Percentiles rank a stretch among this genome's conserved stretches.
Conservation (phyloP, 1,284 basidiomycete species). For the Boletus sp. region DNA sequence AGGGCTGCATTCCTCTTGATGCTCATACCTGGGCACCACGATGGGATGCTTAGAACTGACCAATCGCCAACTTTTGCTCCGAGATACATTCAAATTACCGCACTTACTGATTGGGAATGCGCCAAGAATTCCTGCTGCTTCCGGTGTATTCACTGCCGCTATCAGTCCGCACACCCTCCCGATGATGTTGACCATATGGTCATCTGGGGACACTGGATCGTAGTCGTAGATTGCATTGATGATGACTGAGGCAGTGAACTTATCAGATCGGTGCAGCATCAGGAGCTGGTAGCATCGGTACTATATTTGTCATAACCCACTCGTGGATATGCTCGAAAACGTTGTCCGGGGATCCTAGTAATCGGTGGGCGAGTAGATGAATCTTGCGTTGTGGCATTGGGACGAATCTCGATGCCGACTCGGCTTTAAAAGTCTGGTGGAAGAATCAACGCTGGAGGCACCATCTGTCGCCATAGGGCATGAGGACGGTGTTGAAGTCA, state of each 20-base stretch:
- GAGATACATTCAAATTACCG: neutral
- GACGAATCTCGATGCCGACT: constrained; percentile 22
- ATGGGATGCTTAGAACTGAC: constrained; percentile 14
- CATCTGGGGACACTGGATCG: constrained; percentile 14
- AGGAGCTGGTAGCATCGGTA: neutral
- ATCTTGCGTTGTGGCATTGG: constrained; percentile 32
- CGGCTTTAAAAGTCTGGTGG: constrained; percentile 32
- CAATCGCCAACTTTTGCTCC: neutral
- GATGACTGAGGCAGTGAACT: constrained; percentile 18
- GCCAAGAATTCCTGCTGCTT: constrained; percentile 13
- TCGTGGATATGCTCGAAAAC: constrained; percentile 26
- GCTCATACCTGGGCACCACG: constrained; percentile 18
- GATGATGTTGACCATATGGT: constrained; percentile 17
- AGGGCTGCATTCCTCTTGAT: constrained; percentile 14
- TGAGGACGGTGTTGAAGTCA: constrained; percentile 33
- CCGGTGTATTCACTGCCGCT: constrained; percentile 3
- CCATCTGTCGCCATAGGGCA: constrained; percentile 39
- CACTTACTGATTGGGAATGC: constrained; percentile 19
- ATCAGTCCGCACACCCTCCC: constrained; percentile 7
- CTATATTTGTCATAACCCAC: constrained; percentile 1
- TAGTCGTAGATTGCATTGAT: constrained; percentile 21
- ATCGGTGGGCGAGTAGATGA: constrained; percentile 28
- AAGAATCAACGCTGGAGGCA: constrained; percentile 35
- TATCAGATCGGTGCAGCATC: constrained; percentile 1
- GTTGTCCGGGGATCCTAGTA: constrained; percentile 30